A percentile compares a stretch with the other conserved stretches of the same genome.
phyloP scores from a whole-genome alignment of 768 basidiomycete genomes.

The Lentinula sp. region DNA sequence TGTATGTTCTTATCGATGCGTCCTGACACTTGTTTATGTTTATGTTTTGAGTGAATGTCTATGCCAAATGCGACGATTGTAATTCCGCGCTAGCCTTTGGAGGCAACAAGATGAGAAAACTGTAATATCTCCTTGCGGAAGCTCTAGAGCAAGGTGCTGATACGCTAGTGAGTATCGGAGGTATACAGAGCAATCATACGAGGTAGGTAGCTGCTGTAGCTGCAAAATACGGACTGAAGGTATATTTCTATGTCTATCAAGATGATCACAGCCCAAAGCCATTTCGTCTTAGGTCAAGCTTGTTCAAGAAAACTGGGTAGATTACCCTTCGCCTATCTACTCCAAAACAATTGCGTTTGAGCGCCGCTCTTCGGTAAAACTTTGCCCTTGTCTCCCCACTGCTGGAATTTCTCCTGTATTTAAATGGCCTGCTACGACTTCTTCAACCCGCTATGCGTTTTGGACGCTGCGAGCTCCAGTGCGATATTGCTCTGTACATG shows the following conservation, averaged over 20 bases:
- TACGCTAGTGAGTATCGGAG: constrained; percentile 18
- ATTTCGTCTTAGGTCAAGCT: constrained; percentile 12
- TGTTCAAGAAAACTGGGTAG: constrained; percentile 19
- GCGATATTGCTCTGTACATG: not conserved
- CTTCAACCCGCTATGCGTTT: not conserved
- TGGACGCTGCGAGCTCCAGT: not conserved
- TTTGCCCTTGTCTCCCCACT: not conserved
- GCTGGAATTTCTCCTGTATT: not conserved
- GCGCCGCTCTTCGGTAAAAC: no score
- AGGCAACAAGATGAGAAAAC: constrained; percentile 20
- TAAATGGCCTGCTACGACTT: not conserved
- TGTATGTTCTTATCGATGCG: not conserved
- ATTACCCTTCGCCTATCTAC: constrained; percentile 14
- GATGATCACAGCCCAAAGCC: not conserved
- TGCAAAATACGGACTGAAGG: constrained; percentile 17
- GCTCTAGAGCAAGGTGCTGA: constrained; percentile 14
- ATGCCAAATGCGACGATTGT: constrained; percentile 20
- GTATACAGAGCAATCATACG: constrained; percentile 20
- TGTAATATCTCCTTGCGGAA: constrained; percentile 17
- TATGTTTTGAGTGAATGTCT: constrained; percentile 10
- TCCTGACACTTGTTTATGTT: no score
- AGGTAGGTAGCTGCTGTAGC: constrained; percentile 20
- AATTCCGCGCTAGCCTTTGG: constrained; percentile 18
- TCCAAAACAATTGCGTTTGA: constrained; percentile 5
- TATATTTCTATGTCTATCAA: not conserved